A percentile compares a stretch with the other conserved stretches of the same genome.
Evolutionary conservation across 2,329 filamentous ascomycete species (phyloP).

Genomic region (Aspergillus niger): DNA sequence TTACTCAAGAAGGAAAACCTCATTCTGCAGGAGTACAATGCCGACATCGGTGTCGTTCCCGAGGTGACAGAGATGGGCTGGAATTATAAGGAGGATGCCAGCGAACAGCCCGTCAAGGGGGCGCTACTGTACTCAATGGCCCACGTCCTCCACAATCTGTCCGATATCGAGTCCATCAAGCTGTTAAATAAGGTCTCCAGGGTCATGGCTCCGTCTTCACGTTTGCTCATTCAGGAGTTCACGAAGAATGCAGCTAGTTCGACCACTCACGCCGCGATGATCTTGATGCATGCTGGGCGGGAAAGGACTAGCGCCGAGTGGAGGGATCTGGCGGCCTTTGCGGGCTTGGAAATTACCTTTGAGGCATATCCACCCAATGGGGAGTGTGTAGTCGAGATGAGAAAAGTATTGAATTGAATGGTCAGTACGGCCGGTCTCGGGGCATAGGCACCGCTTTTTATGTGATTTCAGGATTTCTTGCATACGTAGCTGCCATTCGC

Average conservation of each 20-base stretch:
- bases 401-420: conserved; percentile 5
- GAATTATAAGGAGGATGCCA: conserved; percentile 38
- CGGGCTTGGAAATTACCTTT: conserved; percentile 38
- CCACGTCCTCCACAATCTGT: conserved; percentile 42
- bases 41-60: conserved; percentile 29
- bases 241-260: conserved; percentile 40
- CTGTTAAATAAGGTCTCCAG: conserved; percentile 39
- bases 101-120: conserved; percentile 35
- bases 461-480: background rate
- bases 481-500: background rate
- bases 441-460: too few species aligned
- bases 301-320: conserved; percentile 39
- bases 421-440: background rate
- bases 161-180: conserved; percentile 39
- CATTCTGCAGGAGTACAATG: conserved; percentile 42
- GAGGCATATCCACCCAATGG: conserved; percentile 37
- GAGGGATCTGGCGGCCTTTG: conserved; percentile 36
- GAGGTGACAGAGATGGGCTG: conserved; percentile 36
- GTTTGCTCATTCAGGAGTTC: conserved; percentile 40
- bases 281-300: conserved; percentile 38
- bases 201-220: conserved; percentile 38
- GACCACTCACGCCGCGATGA: conserved; percentile 41
- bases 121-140: conserved; percentile 38
- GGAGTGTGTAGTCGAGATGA: conserved; percentile 42
- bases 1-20: conserved; percentile 28